Percentiles rank a stretch among this genome's conserved stretches.
These are phyloP conservation scores for Pyrenophora seminiperda DNA, from an alignment of 2,329 filamentous ascomycete genomes.

Conservation along the genomic window DNA sequence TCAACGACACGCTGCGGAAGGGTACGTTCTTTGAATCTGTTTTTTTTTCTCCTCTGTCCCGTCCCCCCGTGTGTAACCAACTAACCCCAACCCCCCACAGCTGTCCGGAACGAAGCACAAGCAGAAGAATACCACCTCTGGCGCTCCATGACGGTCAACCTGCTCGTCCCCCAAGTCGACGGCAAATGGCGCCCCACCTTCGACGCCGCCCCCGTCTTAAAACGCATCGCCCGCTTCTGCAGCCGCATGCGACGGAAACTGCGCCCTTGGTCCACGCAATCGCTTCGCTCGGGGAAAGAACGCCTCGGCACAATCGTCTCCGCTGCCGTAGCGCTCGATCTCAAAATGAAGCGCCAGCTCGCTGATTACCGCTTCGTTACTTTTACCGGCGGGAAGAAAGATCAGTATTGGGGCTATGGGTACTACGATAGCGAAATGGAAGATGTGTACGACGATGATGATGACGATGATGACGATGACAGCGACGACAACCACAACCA, in stretches of 20 bases:
- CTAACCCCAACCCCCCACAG: constrained; percentile 26
- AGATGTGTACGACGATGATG: constrained; percentile 41
- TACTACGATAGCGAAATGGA: constrained; percentile 49
- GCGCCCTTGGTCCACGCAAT: constrained; percentile 40
- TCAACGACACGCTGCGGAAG: constrained; percentile 47
- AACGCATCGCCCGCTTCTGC: constrained; percentile 41
- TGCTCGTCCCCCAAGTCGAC: constrained; percentile 46
- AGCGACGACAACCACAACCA: too few species aligned
- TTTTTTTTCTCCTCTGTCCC: too few species aligned
- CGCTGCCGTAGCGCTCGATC: constrained; percentile 44
- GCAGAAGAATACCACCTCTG: constrained; percentile 46
- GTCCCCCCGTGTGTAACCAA: constrained; percentile 1
- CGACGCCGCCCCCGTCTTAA: constrained; percentile 42
- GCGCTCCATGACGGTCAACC: constrained; percentile 44
- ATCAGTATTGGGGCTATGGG: constrained; percentile 43
- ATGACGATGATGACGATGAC: constrained; percentile 17
- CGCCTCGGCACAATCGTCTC: constrained; percentile 43
- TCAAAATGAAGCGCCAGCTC: constrained; percentile 46
- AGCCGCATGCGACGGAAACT: constrained; percentile 38
- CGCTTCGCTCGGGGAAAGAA: constrained; percentile 39
- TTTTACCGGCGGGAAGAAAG: constrained; percentile 41
- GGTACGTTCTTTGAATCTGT: constrained; percentile 21
- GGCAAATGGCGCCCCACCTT: constrained; percentile 46
- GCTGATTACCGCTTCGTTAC: constrained; percentile 48
- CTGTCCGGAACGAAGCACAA: constrained; percentile 45